phyloP scores from a whole-genome alignment of 805 yeast species.

The Kodamaea nitidulidarum region DNA sequence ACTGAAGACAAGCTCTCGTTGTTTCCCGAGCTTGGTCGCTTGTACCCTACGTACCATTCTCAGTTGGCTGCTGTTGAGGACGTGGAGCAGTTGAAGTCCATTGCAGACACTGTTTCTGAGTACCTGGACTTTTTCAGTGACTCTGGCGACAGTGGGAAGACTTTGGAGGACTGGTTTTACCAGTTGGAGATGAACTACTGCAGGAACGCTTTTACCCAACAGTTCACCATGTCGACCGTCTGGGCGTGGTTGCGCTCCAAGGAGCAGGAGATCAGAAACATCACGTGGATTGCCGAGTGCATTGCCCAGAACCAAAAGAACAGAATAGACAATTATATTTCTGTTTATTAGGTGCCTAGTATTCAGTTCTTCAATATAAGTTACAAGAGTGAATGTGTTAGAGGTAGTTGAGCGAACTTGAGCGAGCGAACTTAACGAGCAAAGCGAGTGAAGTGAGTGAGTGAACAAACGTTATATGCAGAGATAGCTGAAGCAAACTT shows the following conservation, averaged over 20 bases:
- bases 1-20: slow-evolving; percentile 64
- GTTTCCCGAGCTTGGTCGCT: slow-evolving; percentile 78
- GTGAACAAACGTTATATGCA: no score
- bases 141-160: slow-evolving; percentile 41
- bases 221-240: slow-evolving; percentile 81
- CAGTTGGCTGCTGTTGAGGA: slow-evolving; percentile 77
- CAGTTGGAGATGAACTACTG: slow-evolving; percentile 88
- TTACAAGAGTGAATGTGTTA: not conserved
- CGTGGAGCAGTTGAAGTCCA: slow-evolving; percentile 69
- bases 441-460: no score
- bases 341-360: slow-evolving; percentile 55
- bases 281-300: slow-evolving; percentile 99
- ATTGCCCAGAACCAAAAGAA: slow-evolving; percentile 98
- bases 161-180: slow-evolving; percentile 92
- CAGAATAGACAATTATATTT: slow-evolving; percentile 83
- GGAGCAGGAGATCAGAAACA: slow-evolving; percentile 95
- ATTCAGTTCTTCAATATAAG: not conserved
- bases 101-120: slow-evolving; percentile 62
- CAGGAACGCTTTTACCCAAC: slow-evolving; percentile 92
- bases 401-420: no score
- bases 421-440: no score
- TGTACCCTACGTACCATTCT: slow-evolving; percentile 66
- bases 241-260: slow-evolving; percentile 97
- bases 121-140: slow-evolving; percentile 54
- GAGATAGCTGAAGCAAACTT: no score